Percentiles rank a stretch among this genome's conserved stretches.
Evolutionary conservation across 1,284 basidiomycete genomes (phyloP).

Genomic region (Puccinia polysora): DNA sequence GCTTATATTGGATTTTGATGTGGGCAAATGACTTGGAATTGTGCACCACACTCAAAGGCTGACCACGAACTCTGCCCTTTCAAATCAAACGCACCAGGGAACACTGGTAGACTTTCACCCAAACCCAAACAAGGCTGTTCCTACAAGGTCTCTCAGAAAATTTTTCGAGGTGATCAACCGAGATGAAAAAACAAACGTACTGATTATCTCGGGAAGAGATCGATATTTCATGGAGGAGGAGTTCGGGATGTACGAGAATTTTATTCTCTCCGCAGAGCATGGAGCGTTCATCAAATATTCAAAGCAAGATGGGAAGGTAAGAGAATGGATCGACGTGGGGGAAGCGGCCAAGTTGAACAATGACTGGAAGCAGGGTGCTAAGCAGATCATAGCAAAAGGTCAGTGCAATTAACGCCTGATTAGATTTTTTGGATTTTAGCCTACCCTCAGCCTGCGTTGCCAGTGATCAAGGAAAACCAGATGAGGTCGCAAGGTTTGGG

Average conservation of each 20-base stretch:
- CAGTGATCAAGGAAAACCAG: neutral
- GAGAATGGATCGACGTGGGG: neutral
- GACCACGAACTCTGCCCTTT: too few relatives aligned
- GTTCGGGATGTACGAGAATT: slow-evolving; percentile 49
- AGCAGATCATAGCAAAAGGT: neutral
- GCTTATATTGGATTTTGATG: slow-evolving; percentile 6
- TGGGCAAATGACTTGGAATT: too few relatives aligned
- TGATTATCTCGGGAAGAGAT: slow-evolving; percentile 53
- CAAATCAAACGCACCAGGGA: slow-evolving; percentile 46
- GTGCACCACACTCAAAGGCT: too few relatives aligned
- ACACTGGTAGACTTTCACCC: slow-evolving; percentile 50
- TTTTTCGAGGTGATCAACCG: slow-evolving; percentile 48
- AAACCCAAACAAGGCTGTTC: slow-evolving; percentile 51
- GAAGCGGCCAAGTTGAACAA: neutral
- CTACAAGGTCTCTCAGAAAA: slow-evolving; percentile 49
- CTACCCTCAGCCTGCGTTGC: neutral
- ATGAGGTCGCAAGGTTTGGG: neutral
- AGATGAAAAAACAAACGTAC: slow-evolving; percentile 50
- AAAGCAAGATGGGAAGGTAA: neutral
- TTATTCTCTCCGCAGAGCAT: slow-evolving; percentile 53
- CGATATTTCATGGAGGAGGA: slow-evolving; percentile 51
- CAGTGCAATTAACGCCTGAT: neutral
- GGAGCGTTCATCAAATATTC: slow-evolving; percentile 52
- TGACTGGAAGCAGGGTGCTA: neutral
- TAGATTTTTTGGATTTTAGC: neutral